phyloP scores from a whole-genome alignment of 208 protist species.

The Balamuthia mandrillaris region DNA sequence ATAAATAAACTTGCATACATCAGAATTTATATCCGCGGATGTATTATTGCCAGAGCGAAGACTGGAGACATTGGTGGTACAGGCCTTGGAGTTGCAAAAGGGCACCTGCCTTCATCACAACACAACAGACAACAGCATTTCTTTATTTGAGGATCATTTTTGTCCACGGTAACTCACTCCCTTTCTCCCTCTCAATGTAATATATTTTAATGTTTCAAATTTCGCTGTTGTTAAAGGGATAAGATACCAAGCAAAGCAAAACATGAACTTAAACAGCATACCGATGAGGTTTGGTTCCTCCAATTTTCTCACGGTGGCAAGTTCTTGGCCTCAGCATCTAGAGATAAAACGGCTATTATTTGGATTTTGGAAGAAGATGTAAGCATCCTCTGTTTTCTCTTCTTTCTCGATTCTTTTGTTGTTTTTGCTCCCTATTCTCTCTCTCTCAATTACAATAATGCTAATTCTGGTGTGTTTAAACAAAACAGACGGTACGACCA shows the following conservation, averaged over 20 bases:
- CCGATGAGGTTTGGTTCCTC: conserved; percentile 74
- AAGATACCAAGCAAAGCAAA: conserved; percentile 16
- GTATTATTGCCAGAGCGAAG: conserved; percentile 55
- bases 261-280: conserved; percentile 53
- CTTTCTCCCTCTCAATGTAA: not conserved
- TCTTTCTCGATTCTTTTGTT: not conserved
- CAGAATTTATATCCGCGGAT: conserved; percentile 51
- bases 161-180: conserved; percentile 16
- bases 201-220: not conserved
- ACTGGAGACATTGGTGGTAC: conserved; percentile 55
- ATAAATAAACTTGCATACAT: too few relatives aligned
- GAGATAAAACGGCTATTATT: conserved; percentile 64
- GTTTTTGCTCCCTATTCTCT: not conserved
- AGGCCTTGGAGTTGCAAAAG: conserved; percentile 58
- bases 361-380: conserved; percentile 54
- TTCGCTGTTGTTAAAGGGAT: not conserved
- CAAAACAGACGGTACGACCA: not conserved
- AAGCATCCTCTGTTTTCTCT: not conserved
- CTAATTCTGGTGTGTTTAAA: too few relatives aligned
- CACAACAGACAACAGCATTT: conserved; percentile 11
- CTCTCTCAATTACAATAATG: not conserved
- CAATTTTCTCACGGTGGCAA: conserved; percentile 64
- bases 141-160: conserved; percentile 59
- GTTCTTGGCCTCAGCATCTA: conserved; percentile 65
- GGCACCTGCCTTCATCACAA: conserved; percentile 56